A percentile compares a stretch with the other conserved stretches of the same genome.
Conservation (phyloP, 1,284 basidiomycete genomes). For the Meira nashicola region DNA sequence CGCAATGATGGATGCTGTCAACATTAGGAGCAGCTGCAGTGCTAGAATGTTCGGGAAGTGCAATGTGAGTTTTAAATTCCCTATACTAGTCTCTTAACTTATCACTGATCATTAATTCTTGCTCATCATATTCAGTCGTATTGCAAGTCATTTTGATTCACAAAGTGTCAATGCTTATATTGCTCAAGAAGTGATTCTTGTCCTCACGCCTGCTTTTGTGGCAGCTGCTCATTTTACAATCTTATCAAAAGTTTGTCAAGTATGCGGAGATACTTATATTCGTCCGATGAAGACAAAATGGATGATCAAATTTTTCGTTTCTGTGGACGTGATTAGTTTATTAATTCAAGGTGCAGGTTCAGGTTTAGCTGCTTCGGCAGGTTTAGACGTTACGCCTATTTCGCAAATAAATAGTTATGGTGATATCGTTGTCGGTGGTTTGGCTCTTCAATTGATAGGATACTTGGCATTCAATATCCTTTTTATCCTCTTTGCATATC, state of each 20-base stretch:
- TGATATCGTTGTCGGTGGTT: conserved; percentile 14
- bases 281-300: conserved; percentile 12
- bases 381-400: not conserved
- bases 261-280: conserved; percentile 5
- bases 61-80: conserved; percentile 1
- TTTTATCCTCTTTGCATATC: conserved; percentile 1
- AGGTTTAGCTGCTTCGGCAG: conserved; percentile 10
- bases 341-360: conserved; percentile 16
- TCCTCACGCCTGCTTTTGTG: conserved; percentile 14
- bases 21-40: not conserved
- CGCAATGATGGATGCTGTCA: conserved; percentile 4
- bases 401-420: conserved; percentile 4
- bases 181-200: conserved; percentile 14
- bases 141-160: conserved; percentile 12
- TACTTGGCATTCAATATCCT: conserved; percentile 12
- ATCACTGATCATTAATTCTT: not conserved
- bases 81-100: too few relatives aligned
- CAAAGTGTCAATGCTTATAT: conserved; percentile 10
- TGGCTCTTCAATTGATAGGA: conserved; percentile 15
- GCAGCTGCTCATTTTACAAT: conserved; percentile 17
- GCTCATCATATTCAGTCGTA: conserved; percentile 3
- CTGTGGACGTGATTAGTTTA: conserved; percentile 11
- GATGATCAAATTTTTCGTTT: conserved; percentile 14
- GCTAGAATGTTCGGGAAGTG: conserved; percentile 10
- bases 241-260: conserved; percentile 8